Conservation (phyloP, 2,329 filamentous ascomycete genomes). For the Fusarium armeniacum region DNA sequence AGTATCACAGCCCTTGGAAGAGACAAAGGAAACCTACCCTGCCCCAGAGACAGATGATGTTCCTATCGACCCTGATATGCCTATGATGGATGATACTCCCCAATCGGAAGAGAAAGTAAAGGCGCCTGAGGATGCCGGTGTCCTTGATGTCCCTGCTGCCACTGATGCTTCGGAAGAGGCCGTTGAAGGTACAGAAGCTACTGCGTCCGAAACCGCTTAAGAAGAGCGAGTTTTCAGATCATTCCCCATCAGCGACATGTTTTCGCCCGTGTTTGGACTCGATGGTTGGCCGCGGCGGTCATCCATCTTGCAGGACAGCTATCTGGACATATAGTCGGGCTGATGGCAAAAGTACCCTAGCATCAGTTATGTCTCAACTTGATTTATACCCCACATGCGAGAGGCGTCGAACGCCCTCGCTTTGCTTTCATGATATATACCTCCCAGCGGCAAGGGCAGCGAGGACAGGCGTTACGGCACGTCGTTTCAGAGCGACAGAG, state of each 20-base stretch:
- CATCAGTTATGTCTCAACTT: slow-evolving; percentile 48
- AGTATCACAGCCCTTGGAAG: slow-evolving; percentile 5
- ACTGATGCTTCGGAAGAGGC: slow-evolving; percentile 13
- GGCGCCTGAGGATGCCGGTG: slow-evolving; percentile 22
- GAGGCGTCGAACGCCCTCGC: slow-evolving; percentile 41
- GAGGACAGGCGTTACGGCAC: slow-evolving; percentile 46
- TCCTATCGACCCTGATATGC: slow-evolving; percentile 32
- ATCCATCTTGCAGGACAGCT: slow-evolving; percentile 5
- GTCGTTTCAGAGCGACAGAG: slow-evolving; percentile 35
- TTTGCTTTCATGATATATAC: slow-evolving; percentile 49
- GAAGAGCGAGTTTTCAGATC: slow-evolving; percentile 16
- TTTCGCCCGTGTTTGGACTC: background rate
- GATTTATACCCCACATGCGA: slow-evolving; percentile 51
- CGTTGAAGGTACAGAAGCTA: slow-evolving; percentile 16
- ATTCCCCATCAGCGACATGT: slow-evolving; percentile 1
- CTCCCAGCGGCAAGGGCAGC: slow-evolving; percentile 42
- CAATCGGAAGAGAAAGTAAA: slow-evolving; percentile 31
- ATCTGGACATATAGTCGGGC: slow-evolving; percentile 17
- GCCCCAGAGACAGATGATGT: slow-evolving; percentile 11
- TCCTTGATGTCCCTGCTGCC: slow-evolving; percentile 22
- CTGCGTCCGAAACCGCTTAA: slow-evolving; percentile 37
- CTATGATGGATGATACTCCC: slow-evolving; percentile 17
- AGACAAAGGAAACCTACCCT: slow-evolving; percentile 9
- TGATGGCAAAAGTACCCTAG: slow-evolving; percentile 27
- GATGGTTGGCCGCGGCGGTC: background rate